Base-by-base conservation (phyloP, 441 rosid species). In the Melastoma candidum region DNA sequence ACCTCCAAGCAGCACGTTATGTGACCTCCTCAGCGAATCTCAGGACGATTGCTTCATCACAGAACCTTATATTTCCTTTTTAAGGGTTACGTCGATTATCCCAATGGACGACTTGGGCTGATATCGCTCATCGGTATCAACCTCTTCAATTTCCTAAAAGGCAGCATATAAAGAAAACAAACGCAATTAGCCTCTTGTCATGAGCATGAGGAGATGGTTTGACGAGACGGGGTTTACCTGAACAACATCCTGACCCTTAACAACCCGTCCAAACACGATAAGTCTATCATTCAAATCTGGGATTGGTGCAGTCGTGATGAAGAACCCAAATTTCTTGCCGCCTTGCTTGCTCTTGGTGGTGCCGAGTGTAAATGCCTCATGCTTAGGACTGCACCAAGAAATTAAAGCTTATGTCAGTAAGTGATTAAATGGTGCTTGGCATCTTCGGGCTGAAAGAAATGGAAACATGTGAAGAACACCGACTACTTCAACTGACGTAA, bases 251-350 rank as follows among this genome's bases (percentile, higher is more conserved):
- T 87, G 82, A 32, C 97, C 96, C 71, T 78, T 81, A 58, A 90
- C 65, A 48, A 87, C 92, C 60, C 92, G 75, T 49, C 97, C 96
- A 59, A 90, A 87, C 59, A 83, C 95, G 39, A 70, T 67, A 52
- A 84, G 77, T 60, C 76, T 85, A 29, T 90, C 90, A 60, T 73
- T 83, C 58, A 84, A 66, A 76, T 87, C 84, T 4, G 87, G 92
- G 65, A 90, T 81, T 53, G 96, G 97, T 9, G 96, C 89, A 43
- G 97, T 90, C 41, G 96, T 90, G 56, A 90, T 81, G 51, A 79
- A 75, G 48, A 90, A 71, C 64, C 81, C 89, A 58, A 87, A 84
- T 57, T 64, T 83, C 69, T 81, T 78, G 68, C 45, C 66, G 48
- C 67, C 74, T 54, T 70, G 87, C 73, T 72, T 79, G 46, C 51